Percentiles rank a stretch among this genome's conserved stretches.
phyloP scores from a whole-genome alignment of 2,329 filamentous ascomycete genomes.

The Cephalotrichum gorgonifer region DNA sequence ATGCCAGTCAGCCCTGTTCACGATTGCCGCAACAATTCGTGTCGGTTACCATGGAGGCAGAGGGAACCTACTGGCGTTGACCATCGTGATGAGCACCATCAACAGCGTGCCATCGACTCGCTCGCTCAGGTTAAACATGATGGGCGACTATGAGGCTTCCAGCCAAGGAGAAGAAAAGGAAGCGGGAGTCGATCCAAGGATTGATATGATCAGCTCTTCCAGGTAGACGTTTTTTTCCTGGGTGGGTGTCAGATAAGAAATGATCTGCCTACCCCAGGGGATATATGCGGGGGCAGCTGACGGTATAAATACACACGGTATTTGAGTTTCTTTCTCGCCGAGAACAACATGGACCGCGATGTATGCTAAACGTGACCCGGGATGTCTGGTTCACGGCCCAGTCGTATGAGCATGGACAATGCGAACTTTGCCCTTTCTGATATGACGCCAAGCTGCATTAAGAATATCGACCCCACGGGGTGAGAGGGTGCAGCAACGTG shows the following conservation, averaged over 20 bases:
- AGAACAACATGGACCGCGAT: no score
- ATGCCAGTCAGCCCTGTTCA: not conserved
- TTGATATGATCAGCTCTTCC: no score
- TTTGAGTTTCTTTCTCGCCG: no score
- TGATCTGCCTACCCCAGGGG: not conserved
- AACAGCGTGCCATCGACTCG: slow-evolving; percentile 13
- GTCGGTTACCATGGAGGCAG: not conserved
- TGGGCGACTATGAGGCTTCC: not conserved
- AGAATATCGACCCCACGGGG: not conserved
- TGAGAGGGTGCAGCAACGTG: not conserved
- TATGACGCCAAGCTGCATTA: not conserved
- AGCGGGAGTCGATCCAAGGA: no score
- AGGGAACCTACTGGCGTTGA: slow-evolving; percentile 13
- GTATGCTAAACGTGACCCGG: no score
- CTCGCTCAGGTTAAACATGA: slow-evolving; percentile 1
- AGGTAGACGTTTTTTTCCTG: no score
- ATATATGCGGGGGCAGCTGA: not conserved
- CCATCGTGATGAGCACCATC: slow-evolving; percentile 14
- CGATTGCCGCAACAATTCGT: not conserved
- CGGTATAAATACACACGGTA: not conserved
- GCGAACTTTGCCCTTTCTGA: not conserved
- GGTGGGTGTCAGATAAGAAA: not conserved
- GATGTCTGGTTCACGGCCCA: not conserved
- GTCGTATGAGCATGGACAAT: not conserved
- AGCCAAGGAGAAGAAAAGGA: no score